These are phyloP conservation scores for Tritrichomonas musculus DNA, from an alignment of 208 protist genomes.

Conservation along the genomic window DNA sequence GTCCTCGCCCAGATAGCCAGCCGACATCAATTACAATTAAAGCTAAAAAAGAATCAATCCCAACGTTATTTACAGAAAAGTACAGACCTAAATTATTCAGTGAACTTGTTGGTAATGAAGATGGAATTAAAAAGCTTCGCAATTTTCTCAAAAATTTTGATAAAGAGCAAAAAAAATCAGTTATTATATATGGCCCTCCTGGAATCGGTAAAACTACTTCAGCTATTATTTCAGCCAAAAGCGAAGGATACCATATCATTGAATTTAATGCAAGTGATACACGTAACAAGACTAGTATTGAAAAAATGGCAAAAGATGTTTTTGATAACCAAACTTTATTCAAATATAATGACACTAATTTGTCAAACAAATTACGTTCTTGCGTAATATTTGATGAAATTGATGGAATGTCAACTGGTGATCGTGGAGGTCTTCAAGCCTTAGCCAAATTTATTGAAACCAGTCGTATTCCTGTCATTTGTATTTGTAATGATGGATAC, in stretches of 20 bases:
- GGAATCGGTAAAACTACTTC: constrained; percentile 97
- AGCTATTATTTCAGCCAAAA: constrained; percentile 71
- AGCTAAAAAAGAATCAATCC: neutral
- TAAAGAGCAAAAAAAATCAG: constrained; percentile 52
- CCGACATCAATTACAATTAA: neutral
- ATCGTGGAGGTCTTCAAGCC: constrained; percentile 87
- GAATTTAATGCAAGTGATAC: constrained; percentile 98
- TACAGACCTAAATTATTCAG: constrained; percentile 72
- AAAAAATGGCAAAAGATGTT: constrained; percentile 62
- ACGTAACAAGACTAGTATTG: constrained; percentile 77
- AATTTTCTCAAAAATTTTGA: constrained; percentile 78
- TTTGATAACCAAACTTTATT: constrained; percentile 33
- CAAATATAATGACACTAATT: constrained; percentile 57
- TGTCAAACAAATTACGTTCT: neutral
- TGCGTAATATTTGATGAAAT: constrained; percentile 97
- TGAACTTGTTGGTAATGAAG: constrained; percentile 81
- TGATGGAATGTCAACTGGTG: constrained; percentile 85
- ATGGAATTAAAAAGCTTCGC: constrained; percentile 66
- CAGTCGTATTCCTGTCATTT: constrained; percentile 77
- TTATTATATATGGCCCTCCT: constrained; percentile 77
- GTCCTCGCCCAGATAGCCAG: neutral
- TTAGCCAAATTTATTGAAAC: constrained; percentile 83
- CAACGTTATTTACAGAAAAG: constrained; percentile 65
- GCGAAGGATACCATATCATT: constrained; percentile 71
- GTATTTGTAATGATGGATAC: constrained; percentile 95